These are phyloP conservation scores for Hericium erinaceus DNA, from an alignment of 768 basidiomycete species.

Conservation along the genomic window DNA sequence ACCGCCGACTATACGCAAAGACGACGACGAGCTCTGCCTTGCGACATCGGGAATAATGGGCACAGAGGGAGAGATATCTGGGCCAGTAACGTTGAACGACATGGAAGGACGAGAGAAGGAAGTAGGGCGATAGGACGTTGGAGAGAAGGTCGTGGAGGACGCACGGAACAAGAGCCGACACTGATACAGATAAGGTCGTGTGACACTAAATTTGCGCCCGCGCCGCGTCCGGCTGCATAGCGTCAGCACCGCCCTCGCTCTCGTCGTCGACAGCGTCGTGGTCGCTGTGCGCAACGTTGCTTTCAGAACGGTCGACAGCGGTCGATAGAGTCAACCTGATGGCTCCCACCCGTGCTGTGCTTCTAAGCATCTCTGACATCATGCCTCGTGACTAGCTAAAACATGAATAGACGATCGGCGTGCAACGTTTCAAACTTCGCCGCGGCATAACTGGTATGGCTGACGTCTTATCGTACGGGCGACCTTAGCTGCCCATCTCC, in stretches of 20 bases:
- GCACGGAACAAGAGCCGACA: not conserved
- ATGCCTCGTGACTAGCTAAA: not conserved
- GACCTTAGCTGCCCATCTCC: no score
- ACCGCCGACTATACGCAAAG: not conserved
- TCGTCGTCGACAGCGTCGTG: not conserved
- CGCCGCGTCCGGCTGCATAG: not conserved
- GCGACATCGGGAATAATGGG: not conserved
- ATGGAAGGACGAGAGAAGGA: constrained; percentile 4
- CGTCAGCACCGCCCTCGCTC: not conserved
- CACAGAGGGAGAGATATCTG: constrained; percentile 6
- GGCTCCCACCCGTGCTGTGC: not conserved
- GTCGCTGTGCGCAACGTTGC: not conserved
- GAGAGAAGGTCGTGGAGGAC: not conserved
- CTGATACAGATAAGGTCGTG: constrained; percentile 7
- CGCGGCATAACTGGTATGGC: no score
- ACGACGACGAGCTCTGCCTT: constrained; percentile 1
- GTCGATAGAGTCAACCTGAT: not conserved
- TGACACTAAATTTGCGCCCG: constrained; percentile 2
- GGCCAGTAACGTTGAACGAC: constrained; percentile 8
- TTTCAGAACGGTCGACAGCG: not conserved
- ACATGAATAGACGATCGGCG: no score
- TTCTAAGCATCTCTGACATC: not conserved
- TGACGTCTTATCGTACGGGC: no score
- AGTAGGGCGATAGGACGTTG: not conserved
- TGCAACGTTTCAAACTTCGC: no score